Conservation (phyloP, 371 early-diverging fungal genomes). For the Cokeromyces recurvatus region DNA sequence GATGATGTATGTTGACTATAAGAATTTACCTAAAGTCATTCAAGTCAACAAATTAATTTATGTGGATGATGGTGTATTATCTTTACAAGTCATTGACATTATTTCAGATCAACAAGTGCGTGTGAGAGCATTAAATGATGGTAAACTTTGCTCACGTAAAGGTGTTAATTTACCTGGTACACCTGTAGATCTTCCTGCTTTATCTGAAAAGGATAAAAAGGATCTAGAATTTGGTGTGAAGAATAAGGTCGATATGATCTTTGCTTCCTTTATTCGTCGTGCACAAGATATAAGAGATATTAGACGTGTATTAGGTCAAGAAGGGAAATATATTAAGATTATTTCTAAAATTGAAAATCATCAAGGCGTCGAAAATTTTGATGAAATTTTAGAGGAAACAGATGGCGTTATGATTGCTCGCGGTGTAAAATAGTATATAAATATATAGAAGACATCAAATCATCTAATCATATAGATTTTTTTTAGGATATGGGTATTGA, state of each 20-base stretch:
- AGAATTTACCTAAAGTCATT: slow-evolving; percentile 78
- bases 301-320: slow-evolving; percentile 68
- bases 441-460: not conserved
- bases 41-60: slow-evolving; percentile 79
- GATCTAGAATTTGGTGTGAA: slow-evolving; percentile 92
- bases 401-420: slow-evolving; percentile 99
- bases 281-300: slow-evolving; percentile 86
- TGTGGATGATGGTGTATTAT: slow-evolving; percentile 82
- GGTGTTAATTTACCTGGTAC: slow-evolving; percentile 88
- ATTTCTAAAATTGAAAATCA: slow-evolving; percentile 95
- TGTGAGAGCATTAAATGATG: slow-evolving; percentile 62
- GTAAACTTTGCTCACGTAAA: slow-evolving; percentile 74
- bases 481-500: slow-evolving; percentile 91
- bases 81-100: slow-evolving; percentile 39
- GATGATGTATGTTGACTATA: slow-evolving; percentile 83
- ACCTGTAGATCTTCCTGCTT: slow-evolving; percentile 84
- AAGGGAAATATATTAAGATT: slow-evolving; percentile 84
- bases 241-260: slow-evolving; percentile 93
- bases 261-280: slow-evolving; percentile 95
- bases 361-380: slow-evolving; percentile 95
- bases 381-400: slow-evolving; percentile 88
- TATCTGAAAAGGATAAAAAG: slow-evolving; percentile 92
- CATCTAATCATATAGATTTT: not conserved
- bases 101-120: slow-evolving; percentile 48
- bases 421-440: slow-evolving; percentile 49